phyloP scores from a whole-genome alignment of 805 yeast species.

The Isabelozyma rhagii region DNA sequence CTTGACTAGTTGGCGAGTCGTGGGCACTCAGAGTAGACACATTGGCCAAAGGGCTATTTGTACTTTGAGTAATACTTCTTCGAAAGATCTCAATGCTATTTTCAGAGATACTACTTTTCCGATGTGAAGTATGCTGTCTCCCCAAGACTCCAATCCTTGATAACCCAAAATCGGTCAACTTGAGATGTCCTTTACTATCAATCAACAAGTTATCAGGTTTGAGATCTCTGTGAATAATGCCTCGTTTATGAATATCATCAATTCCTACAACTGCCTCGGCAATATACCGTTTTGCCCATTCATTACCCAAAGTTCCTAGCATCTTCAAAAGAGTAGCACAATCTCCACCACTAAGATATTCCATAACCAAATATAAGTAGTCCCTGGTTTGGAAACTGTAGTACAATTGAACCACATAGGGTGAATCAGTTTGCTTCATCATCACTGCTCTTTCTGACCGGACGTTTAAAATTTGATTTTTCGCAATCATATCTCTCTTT shows the following conservation, averaged over 20 bases:
- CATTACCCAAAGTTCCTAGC: constrained; percentile 79
- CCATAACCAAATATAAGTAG: constrained; percentile 91
- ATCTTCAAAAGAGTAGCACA: constrained; percentile 80
- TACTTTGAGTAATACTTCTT: constrained; percentile 14
- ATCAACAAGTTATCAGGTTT: constrained; percentile 93
- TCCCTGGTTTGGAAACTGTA: constrained; percentile 87
- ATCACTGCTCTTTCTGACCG: constrained; percentile 95
- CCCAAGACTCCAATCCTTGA: constrained; percentile 85
- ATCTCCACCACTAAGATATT: constrained; percentile 94
- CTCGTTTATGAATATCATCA: constrained; percentile 80
- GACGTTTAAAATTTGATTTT: constrained; percentile 93
- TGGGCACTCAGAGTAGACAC: constrained; percentile 7
- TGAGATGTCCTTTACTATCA: constrained; percentile 83
- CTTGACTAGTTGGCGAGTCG: constrained; percentile 19
- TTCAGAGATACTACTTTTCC: constrained; percentile 42
- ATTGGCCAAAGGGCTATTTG: constrained; percentile 22
- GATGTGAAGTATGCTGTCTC: constrained; percentile 52
- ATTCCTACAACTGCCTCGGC: constrained; percentile 92
- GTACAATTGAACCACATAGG: constrained; percentile 86
- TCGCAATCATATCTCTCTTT: constrained; percentile 94
- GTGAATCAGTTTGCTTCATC: constrained; percentile 94
- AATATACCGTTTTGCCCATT: constrained; percentile 81
- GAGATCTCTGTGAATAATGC: constrained; percentile 90
- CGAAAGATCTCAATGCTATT: constrained; percentile 41
- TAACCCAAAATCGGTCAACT: constrained; percentile 92